phyloP scores from a whole-genome alignment of 768 basidiomycete species.

The Tylopilus cervinicoccineus region DNA sequence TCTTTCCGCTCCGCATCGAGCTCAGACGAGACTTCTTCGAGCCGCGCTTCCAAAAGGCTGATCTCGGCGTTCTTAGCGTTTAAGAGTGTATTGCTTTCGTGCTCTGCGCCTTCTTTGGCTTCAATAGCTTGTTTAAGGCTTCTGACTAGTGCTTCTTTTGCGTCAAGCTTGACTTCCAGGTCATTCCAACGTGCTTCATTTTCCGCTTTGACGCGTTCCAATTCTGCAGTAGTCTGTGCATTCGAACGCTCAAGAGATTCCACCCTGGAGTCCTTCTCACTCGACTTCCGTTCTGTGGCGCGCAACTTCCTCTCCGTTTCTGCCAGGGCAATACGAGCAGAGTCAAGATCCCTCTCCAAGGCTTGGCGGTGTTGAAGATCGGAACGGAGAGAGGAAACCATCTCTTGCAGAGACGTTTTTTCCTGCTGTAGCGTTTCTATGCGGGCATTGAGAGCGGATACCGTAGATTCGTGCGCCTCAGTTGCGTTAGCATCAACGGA shows the following conservation, averaged over 20 bases:
- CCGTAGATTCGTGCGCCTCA: slow-evolving; percentile 14
- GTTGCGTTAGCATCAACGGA: slow-evolving; percentile 22
- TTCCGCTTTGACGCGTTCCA: slow-evolving; percentile 47
- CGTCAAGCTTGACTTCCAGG: slow-evolving; percentile 42
- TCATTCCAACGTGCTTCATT: slow-evolving; percentile 40
- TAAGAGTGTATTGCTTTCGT: slow-evolving; percentile 47
- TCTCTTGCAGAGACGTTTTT: slow-evolving; percentile 52
- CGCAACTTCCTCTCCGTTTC: slow-evolving; percentile 44
- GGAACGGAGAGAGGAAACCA: slow-evolving; percentile 22
- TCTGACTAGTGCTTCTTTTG: slow-evolving; percentile 40
- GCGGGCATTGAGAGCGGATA: slow-evolving; percentile 28
- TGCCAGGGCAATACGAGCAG: slow-evolving; percentile 35
- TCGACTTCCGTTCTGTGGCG: slow-evolving; percentile 38
- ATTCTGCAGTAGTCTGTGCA: slow-evolving; percentile 34
- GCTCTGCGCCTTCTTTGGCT: slow-evolving; percentile 46
- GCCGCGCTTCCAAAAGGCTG: slow-evolving; percentile 44
- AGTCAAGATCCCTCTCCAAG: slow-evolving; percentile 44
- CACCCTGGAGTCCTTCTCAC: slow-evolving; percentile 42
- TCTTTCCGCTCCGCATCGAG: slow-evolving; percentile 61
- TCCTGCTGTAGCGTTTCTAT: slow-evolving; percentile 68
- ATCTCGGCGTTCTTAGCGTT: slow-evolving; percentile 62
- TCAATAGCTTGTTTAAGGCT: slow-evolving; percentile 52
- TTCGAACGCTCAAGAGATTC: slow-evolving; percentile 46
- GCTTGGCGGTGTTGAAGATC: slow-evolving; percentile 23
- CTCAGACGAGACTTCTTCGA: slow-evolving; percentile 43